Percentiles rank a stretch among this genome's conserved stretches.
Conservation (phyloP, 1,284 basidiomycete genomes). For the Rhodotorula sp. region DNA sequence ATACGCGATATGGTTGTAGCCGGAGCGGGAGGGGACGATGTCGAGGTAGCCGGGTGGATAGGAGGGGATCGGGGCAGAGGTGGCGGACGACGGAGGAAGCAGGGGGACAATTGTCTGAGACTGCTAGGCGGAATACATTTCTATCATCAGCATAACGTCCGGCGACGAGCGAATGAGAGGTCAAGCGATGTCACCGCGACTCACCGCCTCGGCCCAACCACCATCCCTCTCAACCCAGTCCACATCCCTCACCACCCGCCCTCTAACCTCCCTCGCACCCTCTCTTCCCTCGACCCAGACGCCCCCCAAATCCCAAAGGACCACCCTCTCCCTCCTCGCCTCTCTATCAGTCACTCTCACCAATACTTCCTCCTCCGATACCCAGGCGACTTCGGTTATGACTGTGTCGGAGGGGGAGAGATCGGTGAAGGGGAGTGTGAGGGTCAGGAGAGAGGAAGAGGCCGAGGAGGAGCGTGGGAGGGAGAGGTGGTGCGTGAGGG, state of each 20-base stretch:
- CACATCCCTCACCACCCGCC: conserved; percentile 70
- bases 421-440: conserved; percentile 48
- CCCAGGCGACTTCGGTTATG: conserved; percentile 82
- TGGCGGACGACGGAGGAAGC: background rate
- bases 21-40: conserved; percentile 71
- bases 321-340: conserved; percentile 71
- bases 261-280: conserved; percentile 39
- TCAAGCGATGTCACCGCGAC: conserved; percentile 14
- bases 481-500: conserved; percentile 53
- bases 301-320: conserved; percentile 65
- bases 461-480: background rate
- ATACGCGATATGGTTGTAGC: conserved; percentile 84
- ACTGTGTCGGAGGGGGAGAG: conserved; percentile 61
- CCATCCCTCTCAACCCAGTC: conserved; percentile 75
- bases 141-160: background rate
- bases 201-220: conserved; percentile 80
- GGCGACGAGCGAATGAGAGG: background rate
- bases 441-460: conserved; percentile 43
- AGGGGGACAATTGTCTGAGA: conserved; percentile 28
- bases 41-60: conserved; percentile 70
- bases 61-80: conserved; percentile 8
- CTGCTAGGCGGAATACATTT: conserved; percentile 4
- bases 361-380: conserved; percentile 70
- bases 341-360: conserved; percentile 83
- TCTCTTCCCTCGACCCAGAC: conserved; percentile 29